Percentiles rank a stretch among this genome's conserved stretches.
phyloP scores from a whole-genome alignment of 331 rosid genomes.

The Quercus lobata region DNA sequence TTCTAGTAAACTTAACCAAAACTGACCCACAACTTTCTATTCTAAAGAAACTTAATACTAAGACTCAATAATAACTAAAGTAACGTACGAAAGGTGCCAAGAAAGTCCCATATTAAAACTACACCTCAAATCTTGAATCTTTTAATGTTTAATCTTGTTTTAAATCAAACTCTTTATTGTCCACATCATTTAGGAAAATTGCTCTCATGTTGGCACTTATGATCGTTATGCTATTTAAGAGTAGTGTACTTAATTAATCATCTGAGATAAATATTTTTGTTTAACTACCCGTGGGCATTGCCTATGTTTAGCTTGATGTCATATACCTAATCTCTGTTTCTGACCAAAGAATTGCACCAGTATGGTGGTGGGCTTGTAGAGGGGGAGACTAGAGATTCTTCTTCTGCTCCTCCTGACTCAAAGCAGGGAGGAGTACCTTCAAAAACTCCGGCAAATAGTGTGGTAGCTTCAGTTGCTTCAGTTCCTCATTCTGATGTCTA shows the following conservation, averaged over 20 bases:
- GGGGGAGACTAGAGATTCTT: conserved; percentile 65
- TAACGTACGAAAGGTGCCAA: too few species aligned
- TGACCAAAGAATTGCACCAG: conserved; percentile 64
- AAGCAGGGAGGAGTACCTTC: conserved; percentile 62
- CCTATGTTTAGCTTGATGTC: neutral
- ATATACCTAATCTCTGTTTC: neutral
- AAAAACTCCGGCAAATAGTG: conserved; percentile 52
- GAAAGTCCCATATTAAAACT: too few species aligned
- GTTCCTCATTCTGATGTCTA: conserved; percentile 70
- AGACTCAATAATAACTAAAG: too few species aligned
- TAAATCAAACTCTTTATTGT: too few species aligned
- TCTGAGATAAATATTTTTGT: neutral
- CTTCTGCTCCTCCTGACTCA: conserved; percentile 48
- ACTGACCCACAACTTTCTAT: too few species aligned
- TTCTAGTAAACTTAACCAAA: too few species aligned
- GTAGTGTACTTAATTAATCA: neutral
- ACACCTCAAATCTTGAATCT: too few species aligned
- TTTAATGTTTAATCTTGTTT: too few species aligned
- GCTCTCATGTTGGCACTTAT: neutral
- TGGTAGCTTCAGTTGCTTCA: conserved; percentile 55
- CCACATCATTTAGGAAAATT: neutral
- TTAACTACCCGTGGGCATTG: neutral
- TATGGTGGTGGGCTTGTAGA: conserved; percentile 92
- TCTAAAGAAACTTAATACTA: too few species aligned
- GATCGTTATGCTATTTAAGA: neutral